Evolutionary conservation across 2,329 filamentous ascomycete species (phyloP).

Genomic region (Cladosporium sp.): DNA sequence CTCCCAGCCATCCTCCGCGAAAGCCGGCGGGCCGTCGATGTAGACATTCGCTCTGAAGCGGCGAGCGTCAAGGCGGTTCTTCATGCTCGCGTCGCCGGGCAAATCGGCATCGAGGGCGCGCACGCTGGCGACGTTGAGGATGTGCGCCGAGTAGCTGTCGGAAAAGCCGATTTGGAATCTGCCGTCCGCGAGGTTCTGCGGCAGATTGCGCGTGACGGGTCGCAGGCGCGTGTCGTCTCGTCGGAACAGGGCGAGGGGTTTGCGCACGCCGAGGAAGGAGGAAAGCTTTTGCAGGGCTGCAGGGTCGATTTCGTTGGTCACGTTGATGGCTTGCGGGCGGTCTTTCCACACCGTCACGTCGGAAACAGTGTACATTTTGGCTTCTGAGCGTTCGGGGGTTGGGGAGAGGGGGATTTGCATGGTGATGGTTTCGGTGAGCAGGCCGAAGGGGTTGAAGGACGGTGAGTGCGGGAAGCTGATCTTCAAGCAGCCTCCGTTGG

Average conservation of each 20-base stretch:
- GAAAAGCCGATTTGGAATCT: conserved; percentile 65
- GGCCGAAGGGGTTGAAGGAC: conserved; percentile 23
- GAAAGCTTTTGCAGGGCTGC: conserved; percentile 61
- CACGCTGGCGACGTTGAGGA: conserved; percentile 63
- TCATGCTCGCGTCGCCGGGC: conserved; percentile 44
- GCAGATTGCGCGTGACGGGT: conserved; percentile 58
- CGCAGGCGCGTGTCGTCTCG: conserved; percentile 53
- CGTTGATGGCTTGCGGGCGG: conserved; percentile 43
- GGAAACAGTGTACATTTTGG: conserved; percentile 56
- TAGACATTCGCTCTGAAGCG: conserved; percentile 72
- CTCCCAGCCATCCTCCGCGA: conserved; percentile 69
- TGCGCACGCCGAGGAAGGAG: conserved; percentile 63
- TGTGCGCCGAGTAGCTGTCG: conserved; percentile 67
- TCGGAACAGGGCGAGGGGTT: conserved; percentile 64
- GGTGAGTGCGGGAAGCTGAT: conserved; percentile 58
- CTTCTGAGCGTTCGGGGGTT: conserved; percentile 52
- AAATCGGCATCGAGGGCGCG: conserved; percentile 57
- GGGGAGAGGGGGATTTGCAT: conserved; percentile 65
- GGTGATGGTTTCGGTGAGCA: conserved; percentile 47
- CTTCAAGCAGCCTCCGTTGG: conserved; percentile 58
- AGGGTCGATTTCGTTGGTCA: conserved; percentile 40
- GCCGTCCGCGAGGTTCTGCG: conserved; percentile 53
- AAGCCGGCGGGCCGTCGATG: conserved; percentile 58
- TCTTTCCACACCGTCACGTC: conserved; percentile 65
- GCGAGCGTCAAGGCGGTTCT: conserved; percentile 53